Evolutionary conservation across 208 protist genomes (phyloP), one percentile per base, ranked within the genome.

Genomic region (Trichomonas gallinae): DNA sequence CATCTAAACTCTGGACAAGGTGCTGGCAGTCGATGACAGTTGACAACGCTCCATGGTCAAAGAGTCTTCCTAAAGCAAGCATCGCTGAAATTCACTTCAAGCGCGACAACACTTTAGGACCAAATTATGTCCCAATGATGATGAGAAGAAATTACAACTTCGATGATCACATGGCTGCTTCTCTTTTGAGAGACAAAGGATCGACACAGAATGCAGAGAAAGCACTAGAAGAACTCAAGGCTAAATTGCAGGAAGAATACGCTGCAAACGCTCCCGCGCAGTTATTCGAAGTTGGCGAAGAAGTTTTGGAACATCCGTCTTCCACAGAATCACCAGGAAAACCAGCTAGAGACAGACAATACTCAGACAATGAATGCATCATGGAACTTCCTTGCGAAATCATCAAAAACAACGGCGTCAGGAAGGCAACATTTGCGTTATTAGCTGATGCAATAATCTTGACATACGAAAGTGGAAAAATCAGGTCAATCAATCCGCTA

Each of bases 121-220:
- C 40, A 38, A 58, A 58, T 51, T 38, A 21, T 48, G 45, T 11
- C 38, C 87, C 87, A 38, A 38, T 10, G 17, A 93, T 48, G 44
- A 13, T 93, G 17, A 0, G 44, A 58, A 0, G 40, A 6, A 93
- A 93, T 15, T 51, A 93, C 17, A 34, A 38, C 13, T 93, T 93
- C n/a, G 44, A 93, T 93, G 31, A 93, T 36, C 87, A 93, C n/a
- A 93, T 93, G 87, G 11, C 11, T 34, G 87, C 87, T n/a, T 93
- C 87, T 48, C 51, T 93, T 11, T 38, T 93, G 44, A 93, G 87
- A 93, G 87, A 93, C 38, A 51, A 38, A 38, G 87, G 87, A 48
- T 48, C 15, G n/a, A 51, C 26, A 51, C 0, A 51, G n/a, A 23
- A 48, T 38, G 87, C 44, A 8, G 40, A 93, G 26, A 93, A 58